These are phyloP conservation scores for Tuber melanosporum DNA, from an alignment of 495 filamentous ascomycete genomes.

Conservation along the genomic window DNA sequence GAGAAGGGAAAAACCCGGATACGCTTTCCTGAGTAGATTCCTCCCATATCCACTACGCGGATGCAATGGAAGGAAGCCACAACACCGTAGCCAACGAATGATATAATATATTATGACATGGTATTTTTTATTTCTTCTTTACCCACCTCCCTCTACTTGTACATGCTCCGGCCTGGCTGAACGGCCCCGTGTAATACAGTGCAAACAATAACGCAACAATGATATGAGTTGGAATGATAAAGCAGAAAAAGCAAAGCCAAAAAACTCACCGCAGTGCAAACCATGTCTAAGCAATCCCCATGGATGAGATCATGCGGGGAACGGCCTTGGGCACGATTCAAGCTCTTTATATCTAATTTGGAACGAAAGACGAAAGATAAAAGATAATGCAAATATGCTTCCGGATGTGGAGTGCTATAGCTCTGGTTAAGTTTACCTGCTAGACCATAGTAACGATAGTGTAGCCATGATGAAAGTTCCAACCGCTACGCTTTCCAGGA, in stretches of 20 bases:
- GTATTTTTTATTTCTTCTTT: not conserved
- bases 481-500: slow-evolving; percentile 21
- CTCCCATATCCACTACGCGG: not conserved
- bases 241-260: not conserved
- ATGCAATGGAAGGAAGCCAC: not conserved
- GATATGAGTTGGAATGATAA: not conserved
- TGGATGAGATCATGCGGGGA: not conserved
- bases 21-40: not conserved
- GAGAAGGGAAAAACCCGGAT: not conserved
- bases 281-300: not conserved
- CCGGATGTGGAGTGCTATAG: not conserved
- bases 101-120: not conserved
- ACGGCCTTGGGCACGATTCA: not conserved
- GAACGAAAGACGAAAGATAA: not conserved
- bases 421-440: not conserved
- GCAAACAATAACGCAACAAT: not conserved
- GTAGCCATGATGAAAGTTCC: slow-evolving; percentile 10
- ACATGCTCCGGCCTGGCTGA: not conserved
- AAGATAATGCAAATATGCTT: not conserved
- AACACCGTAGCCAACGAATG: not conserved
- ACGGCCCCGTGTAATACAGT: not conserved
- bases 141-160: not conserved
- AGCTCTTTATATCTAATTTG: not conserved
- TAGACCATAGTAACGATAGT: not conserved
- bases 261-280: not conserved